Evolutionary conservation across 2,329 filamentous ascomycete species (phyloP), one percentile per base, ranked within the genome.

Genomic region (Alternaria brassicicola): DNA sequence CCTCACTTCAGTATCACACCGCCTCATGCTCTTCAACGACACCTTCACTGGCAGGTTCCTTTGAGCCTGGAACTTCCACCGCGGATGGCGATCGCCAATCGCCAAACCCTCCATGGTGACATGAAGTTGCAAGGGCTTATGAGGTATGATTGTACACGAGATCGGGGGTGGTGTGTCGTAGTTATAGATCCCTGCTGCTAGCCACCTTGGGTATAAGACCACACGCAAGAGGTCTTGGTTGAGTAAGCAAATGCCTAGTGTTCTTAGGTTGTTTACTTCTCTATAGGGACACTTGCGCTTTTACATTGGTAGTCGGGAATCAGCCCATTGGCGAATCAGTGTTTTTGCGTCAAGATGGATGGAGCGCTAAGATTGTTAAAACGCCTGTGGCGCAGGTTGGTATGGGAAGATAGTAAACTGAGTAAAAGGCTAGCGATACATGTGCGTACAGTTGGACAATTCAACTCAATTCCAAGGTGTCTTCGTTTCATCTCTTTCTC

Each of bases 131-230:
- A 39, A 39, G 36, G 60, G 50, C 38, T 47, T 52, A 57, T 62
- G 48, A 25, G 39, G 46, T 36, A 55, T 21, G 43, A 46, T 31
- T 50, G 61, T 52, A 67, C 58, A 68, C 71, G 72, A 64, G 64
- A 75, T 76, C 59, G 59, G 65, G 70, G 66, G 62, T 69, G 41
- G n/a, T 59, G 76, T 76, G 71, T 74, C 73, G 74, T 72, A 68
- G 73, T 76, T 67, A 53, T 46, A 33, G 66, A 71, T 73, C 67
- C 25, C 17, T 38, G 15, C 30, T 12, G 39, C 55, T 61, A 61
- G 46, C 49, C 49, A 35, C 21, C 19, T 47, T 8, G 17, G 42
- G 51, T 10, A 54, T 38, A 36, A 47, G 4, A 12, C 7, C 17
- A 30, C 17, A 15, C 42, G 26, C 21, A 23, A 39, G 36, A 15